A percentile compares a stretch with the other conserved stretches of the same genome.
phyloP scores from a whole-genome alignment of 2,329 filamentous ascomycete genomes.

The Phoma sp. region DNA sequence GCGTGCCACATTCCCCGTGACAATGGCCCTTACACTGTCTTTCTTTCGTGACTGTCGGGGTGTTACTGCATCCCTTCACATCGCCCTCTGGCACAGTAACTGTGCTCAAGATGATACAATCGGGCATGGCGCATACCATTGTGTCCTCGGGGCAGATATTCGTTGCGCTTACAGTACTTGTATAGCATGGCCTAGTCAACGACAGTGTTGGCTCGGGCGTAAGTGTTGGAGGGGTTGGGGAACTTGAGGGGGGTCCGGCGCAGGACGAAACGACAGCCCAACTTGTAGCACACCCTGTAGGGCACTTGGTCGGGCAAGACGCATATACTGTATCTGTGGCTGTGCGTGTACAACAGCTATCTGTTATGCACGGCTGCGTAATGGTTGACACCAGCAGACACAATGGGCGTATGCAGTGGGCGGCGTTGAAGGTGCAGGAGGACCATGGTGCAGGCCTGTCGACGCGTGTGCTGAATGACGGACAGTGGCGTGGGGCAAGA shows the following conservation, averaged over 20 bases:
- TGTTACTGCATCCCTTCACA: slow-evolving; percentile 18
- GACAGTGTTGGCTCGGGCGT: background rate
- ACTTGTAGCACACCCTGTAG: slow-evolving; percentile 24
- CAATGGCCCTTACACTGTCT: slow-evolving; percentile 21
- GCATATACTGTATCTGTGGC: slow-evolving; percentile 24
- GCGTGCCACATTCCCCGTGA: slow-evolving; percentile 22
- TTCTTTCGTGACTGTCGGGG: slow-evolving; percentile 17
- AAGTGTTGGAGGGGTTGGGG: background rate
- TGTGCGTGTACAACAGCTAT: slow-evolving; percentile 22
- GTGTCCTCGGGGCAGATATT: slow-evolving; percentile 20
- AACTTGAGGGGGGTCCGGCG: background rate
- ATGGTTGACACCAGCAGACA: slow-evolving; percentile 22
- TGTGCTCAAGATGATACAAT: slow-evolving; percentile 23
- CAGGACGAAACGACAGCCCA: slow-evolving; percentile 18
- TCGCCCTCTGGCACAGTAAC: slow-evolving; percentile 17
- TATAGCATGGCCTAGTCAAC: slow-evolving; percentile 16
- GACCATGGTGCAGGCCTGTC: slow-evolving; percentile 23
- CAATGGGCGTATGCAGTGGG: slow-evolving; percentile 10
- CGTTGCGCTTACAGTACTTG: slow-evolving; percentile 9
- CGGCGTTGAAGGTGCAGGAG: slow-evolving; percentile 22
- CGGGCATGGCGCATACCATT: slow-evolving; percentile 14
- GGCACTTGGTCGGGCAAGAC: slow-evolving; percentile 20
- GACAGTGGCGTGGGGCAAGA: slow-evolving; percentile 17
- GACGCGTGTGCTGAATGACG: slow-evolving; percentile 21
- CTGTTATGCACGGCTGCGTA: slow-evolving; percentile 24